These are phyloP conservation scores for Pyricularia sp. DNA, from an alignment of 2,329 filamentous ascomycete species.

Conservation along the genomic window DNA sequence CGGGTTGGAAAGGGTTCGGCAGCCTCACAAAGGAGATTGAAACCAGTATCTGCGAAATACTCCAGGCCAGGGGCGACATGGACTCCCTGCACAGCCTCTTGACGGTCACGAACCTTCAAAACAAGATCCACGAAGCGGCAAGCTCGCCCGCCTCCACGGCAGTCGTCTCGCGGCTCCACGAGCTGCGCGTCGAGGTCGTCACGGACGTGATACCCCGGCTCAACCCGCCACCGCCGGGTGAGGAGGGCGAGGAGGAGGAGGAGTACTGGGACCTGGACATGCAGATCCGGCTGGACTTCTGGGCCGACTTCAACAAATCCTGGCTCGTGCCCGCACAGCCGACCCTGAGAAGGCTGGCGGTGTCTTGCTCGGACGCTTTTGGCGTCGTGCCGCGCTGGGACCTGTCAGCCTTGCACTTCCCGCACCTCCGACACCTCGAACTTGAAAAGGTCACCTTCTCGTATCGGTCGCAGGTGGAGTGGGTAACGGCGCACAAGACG, in stretches of 20 bases:
- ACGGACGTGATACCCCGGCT: neutral
- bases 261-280: neutral
- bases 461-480: neutral
- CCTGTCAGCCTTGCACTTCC: neutral
- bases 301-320: neutral
- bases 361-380: neutral
- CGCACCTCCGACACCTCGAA: neutral
- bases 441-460: neutral
- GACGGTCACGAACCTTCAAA: neutral
- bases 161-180: neutral
- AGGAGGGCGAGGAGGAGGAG: neutral
- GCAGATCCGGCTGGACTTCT: neutral
- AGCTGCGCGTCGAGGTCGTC: neutral
- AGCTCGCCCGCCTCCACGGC: neutral
- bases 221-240: no score
- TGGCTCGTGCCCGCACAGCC: neutral
- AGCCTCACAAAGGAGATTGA: neutral
- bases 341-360: neutral
- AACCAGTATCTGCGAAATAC: neutral
- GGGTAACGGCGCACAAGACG: neutral
- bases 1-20: neutral
- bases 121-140: neutral
- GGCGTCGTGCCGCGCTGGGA: neutral
- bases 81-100: neutral
- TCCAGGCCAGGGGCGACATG: neutral